Conservation (phyloP, 202 grass and related monocot genomes). For the Digitaria exilis region DNA sequence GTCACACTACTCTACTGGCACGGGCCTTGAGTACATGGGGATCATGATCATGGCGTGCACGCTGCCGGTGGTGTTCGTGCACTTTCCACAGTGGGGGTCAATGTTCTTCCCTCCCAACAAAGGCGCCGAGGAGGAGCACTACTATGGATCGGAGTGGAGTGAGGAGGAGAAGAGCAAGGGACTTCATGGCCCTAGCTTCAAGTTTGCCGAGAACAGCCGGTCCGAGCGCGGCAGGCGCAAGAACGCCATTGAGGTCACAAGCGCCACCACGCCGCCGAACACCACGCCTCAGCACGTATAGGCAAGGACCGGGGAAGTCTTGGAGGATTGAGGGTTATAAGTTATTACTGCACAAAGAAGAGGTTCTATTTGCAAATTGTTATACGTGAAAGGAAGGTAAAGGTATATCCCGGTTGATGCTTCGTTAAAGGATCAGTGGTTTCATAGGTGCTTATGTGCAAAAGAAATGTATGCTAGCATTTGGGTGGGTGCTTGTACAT, state of each 20-base stretch:
- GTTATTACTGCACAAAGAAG: too few species aligned
- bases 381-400: too few species aligned
- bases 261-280: slow-evolving; percentile 18
- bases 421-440: too few species aligned
- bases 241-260: not conserved
- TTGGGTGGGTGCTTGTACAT: too few species aligned
- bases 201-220: slow-evolving; percentile 53
- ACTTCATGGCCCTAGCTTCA: slow-evolving; percentile 35
- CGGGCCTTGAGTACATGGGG: slow-evolving; percentile 62
- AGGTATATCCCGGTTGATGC: too few species aligned
- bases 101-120: slow-evolving; percentile 61
- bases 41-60: slow-evolving; percentile 87
- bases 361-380: too few species aligned
- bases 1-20: slow-evolving; percentile 43
- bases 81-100: slow-evolving; percentile 78
- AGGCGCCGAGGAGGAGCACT: slow-evolving; percentile 12
- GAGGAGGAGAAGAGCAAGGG: slow-evolving; percentile 56
- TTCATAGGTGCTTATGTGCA: too few species aligned
- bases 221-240: slow-evolving; percentile 47
- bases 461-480: too few species aligned
- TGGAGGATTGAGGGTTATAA: too few species aligned
- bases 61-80: slow-evolving; percentile 44
- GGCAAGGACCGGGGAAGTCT: too few species aligned
- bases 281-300: not conserved
- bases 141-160: slow-evolving; percentile 53